phyloP scores from a whole-genome alignment of 176 grass and related monocot genomes.

The Juncus effusus region DNA sequence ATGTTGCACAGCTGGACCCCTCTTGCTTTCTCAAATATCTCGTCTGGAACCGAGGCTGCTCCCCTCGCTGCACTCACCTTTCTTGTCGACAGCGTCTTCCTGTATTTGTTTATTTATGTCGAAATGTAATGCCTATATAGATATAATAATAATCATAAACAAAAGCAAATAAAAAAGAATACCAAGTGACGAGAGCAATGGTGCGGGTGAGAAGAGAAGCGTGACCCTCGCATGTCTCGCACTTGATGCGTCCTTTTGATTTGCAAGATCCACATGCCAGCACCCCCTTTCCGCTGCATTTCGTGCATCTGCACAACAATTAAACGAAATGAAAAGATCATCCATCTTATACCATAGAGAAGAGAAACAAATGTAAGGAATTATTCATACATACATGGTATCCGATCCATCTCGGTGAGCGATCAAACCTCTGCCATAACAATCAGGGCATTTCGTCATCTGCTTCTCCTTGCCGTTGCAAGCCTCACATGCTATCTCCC shows the following conservation, averaged over 20 bases:
- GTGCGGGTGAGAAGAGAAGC: conserved; percentile 60
- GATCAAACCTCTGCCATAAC: conserved; percentile 70
- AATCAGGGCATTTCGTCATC: conserved; percentile 56
- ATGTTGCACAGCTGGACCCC: conserved; percentile 87
- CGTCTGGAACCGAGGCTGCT: conserved; percentile 74
- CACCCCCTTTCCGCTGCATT: conserved; percentile 74
- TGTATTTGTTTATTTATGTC: conserved; percentile 31
- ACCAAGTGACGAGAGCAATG: conserved; percentile 82
- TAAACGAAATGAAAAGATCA: conserved; percentile 15
- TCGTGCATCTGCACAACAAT: conserved; percentile 54
- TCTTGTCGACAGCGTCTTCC: conserved; percentile 56
- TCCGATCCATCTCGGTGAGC: conserved; percentile 93
- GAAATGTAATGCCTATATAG: not conserved
- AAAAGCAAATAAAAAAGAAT: conserved; percentile 21
- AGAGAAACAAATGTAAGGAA: not conserved
- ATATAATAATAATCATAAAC: conserved; percentile 16
- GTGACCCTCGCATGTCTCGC: conserved; percentile 65
- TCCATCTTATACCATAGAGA: not conserved
- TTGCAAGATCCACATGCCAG: conserved; percentile 63
- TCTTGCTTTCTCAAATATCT: conserved; percentile 74
- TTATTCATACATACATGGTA: conserved; percentile 36
- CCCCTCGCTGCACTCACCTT: conserved; percentile 68
- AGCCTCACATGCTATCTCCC: conserved; percentile 51
- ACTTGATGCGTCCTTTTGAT: conserved; percentile 67
- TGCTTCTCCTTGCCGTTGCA: conserved; percentile 88